Base-by-base conservation (phyloP, 2,329 filamentous ascomycete species). In the Neocatenulostroma microsporum region DNA sequence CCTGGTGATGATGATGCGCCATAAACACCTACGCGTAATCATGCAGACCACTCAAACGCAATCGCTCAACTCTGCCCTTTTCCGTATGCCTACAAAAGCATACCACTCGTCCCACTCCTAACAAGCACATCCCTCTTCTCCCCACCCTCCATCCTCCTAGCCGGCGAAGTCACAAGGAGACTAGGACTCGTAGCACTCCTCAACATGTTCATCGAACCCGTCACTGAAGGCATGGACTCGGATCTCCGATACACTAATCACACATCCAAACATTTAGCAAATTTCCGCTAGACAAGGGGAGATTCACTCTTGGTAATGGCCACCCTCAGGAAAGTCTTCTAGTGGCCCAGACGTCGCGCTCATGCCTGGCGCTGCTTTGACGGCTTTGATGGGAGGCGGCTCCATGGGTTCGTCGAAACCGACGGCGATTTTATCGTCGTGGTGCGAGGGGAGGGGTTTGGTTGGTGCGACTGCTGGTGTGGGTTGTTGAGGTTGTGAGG, bases 301-400 rank as follows among this genome's bases (percentile, higher is more conserved):
- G 20, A 7, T 8, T 24, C 20, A 19, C 13, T 21, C 11, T 3
- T 11, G 7, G 13, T 20, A 26, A 13, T 14, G 4, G 18, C 23
- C 27, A 38, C 28, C 36, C 36, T 42, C 44, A 21, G 46, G 47
- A 31, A 50, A 56, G 33, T 56, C 53, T 25, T 56, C 48, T 10
- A 57, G 39, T 9, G 54, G 54, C 5, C 54, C 54, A 13, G 48
- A 52, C 9, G 54, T 57, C 4, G 54, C 54, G 31, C 47, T 49
- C 54, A 57, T 57, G 15, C 52, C 53, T 2, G 51, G 52, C 17
- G 50, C 49, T 12, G 42, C 40, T 11, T 30, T 21, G 4, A 40
- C 36, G 21, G 37, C 20, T 20, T 41, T 40, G 28, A 56, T 38
- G 15, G 42, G 34, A 10, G 47, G 45, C 18, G 34, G 26, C n/a